phyloP scores from a whole-genome alignment of 148 eudicot species.

The Cornus kousa region DNA sequence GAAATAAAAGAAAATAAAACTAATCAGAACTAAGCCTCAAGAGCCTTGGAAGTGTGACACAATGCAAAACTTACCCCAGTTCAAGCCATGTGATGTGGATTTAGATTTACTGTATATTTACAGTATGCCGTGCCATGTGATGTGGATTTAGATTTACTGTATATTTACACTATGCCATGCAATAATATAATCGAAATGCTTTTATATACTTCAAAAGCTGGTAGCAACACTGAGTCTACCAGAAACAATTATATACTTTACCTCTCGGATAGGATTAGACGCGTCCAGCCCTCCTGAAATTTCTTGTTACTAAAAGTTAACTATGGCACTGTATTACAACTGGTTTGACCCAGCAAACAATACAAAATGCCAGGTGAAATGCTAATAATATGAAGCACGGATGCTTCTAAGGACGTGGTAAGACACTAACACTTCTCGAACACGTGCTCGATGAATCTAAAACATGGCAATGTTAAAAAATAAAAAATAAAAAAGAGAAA shows the following conservation, averaged over 20 bases:
- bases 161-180: background rate
- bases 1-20: slow-evolving; percentile 26
- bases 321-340: too few relatives aligned
- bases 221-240: background rate
- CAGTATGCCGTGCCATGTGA: background rate
- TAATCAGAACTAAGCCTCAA: background rate
- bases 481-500: too few relatives aligned
- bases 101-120: background rate
- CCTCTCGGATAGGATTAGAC: background rate
- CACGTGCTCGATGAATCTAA: too few relatives aligned
- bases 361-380: too few relatives aligned
- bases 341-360: too few relatives aligned
- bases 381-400: too few relatives aligned
- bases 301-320: background rate
- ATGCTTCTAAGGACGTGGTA: too few relatives aligned
- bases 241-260: background rate
- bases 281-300: background rate
- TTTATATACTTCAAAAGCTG: background rate
- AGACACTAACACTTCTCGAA: too few relatives aligned
- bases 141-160: background rate
- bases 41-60: background rate
- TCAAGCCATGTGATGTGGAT: background rate
- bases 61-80: background rate
- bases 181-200: background rate
- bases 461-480: too few relatives aligned